Conservation (phyloP, 2,329 filamentous ascomycete genomes). For the Teratosphaeria gauchensis region DNA sequence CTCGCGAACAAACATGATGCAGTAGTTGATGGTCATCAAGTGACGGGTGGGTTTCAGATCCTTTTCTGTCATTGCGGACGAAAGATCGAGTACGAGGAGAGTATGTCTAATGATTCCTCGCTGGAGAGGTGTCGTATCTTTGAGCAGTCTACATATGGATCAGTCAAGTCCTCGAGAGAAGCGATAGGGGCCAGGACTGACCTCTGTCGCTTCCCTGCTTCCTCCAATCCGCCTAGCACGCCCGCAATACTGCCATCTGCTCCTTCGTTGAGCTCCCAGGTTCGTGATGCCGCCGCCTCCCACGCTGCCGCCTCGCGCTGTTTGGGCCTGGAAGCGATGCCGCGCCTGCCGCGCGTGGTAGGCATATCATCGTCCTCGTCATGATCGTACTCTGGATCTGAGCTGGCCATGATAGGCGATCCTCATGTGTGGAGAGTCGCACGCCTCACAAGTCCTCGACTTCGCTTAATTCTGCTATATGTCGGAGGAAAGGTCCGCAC, state of each 20-base stretch:
- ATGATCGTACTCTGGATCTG: slow-evolving; percentile 19
- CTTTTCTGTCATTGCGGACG: slow-evolving; percentile 88
- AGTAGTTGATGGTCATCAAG: slow-evolving; percentile 70
- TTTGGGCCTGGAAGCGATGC: slow-evolving; percentile 18
- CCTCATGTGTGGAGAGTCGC: background rate
- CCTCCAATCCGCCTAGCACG: slow-evolving; percentile 27
- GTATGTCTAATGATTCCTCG: slow-evolving; percentile 96
- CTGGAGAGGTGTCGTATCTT: slow-evolving; percentile 91
- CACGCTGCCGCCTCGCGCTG: slow-evolving; percentile 22
- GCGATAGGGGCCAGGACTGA: slow-evolving; percentile 7
- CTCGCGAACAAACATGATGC: slow-evolving; percentile 79
- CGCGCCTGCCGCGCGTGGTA: slow-evolving; percentile 8
- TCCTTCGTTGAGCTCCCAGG: slow-evolving; percentile 26
- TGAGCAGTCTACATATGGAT: slow-evolving; percentile 52
- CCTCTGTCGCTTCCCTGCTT: slow-evolving; percentile 27
- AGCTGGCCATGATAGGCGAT: slow-evolving; percentile 18
- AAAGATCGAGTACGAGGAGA: slow-evolving; percentile 83
- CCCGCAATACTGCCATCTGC: slow-evolving; percentile 25
- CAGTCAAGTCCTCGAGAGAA: background rate
- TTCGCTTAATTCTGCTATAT: background rate
- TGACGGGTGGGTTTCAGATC: slow-evolving; percentile 84
- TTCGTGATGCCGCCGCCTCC: slow-evolving; percentile 23
- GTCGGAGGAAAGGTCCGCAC: background rate
- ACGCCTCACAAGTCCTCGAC: background rate
- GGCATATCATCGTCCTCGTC: slow-evolving; percentile 13